These are phyloP conservation scores for Geosmithia putterillii DNA, from an alignment of 2,329 filamentous ascomycete genomes.

Conservation along the genomic window DNA sequence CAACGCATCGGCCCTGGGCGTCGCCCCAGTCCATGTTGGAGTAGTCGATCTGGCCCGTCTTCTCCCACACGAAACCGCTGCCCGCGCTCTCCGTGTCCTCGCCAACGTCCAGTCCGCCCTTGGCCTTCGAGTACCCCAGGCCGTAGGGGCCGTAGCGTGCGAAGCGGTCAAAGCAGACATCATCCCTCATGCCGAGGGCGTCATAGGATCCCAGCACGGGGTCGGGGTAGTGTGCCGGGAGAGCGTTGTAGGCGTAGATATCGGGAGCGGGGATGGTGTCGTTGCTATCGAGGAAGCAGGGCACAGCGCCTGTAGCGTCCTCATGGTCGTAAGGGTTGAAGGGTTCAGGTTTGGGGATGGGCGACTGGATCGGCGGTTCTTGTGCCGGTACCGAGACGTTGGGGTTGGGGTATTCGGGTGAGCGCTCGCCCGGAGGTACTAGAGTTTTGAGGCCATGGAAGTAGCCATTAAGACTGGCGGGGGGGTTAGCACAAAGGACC, in stretches of 20 bases:
- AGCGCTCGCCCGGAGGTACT: constrained; percentile 48
- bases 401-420: constrained; percentile 59
- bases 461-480: constrained; percentile 63
- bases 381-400: constrained; percentile 18
- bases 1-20: constrained; percentile 39
- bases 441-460: constrained; percentile 66
- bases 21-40: constrained; percentile 39
- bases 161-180: constrained; percentile 81
- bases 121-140: constrained; percentile 62
- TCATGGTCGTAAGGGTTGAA: constrained; percentile 62
- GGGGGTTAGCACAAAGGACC: background rate
- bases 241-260: constrained; percentile 55
- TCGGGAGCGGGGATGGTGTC: constrained; percentile 46
- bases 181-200: constrained; percentile 59
- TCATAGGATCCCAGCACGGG: constrained; percentile 67
- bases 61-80: constrained; percentile 45
- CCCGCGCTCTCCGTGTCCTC: constrained; percentile 61
- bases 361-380: constrained; percentile 16
- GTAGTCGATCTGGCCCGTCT: constrained; percentile 44
- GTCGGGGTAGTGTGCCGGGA: constrained; percentile 67
- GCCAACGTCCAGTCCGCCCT: constrained; percentile 61
- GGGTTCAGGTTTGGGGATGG: constrained; percentile 29
- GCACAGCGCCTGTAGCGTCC: constrained; percentile 30
- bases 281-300: constrained; percentile 52
- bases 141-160: constrained; percentile 78